Base-by-base conservation (phyloP, 805 yeast species). In the Metschnikowia sp. region DNA sequence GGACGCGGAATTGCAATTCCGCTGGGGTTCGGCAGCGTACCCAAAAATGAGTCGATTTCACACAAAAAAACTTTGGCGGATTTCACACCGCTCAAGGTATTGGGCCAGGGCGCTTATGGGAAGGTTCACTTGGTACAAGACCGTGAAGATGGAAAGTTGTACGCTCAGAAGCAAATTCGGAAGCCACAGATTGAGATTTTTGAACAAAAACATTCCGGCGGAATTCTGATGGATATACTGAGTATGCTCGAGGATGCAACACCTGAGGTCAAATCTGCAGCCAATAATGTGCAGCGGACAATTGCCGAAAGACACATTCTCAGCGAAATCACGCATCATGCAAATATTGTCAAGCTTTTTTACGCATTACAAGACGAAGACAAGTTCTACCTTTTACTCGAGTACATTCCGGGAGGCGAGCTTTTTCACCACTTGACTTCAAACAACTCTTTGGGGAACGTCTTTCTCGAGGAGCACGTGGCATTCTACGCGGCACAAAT, bases 401-500 rank as follows among this genome's bases (percentile, higher is more conserved):
- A 73, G 55, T 73, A 72, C 50, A 60, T 73, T 32, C 72, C 70
- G 32, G 77, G 77, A 7, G 77, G 77, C 3, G 77, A 73, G 57
- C 60, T 73, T 33, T 72, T 72, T 57, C 74, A 69, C 48, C 77
- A 72, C 54, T 61, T 72, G 38, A 52, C 59, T 10, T 39, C 54
- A 54, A 63, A 61, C 58, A 45, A 65, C 64, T 32, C 68, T 61
- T 43, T 64, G 55, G 50, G 68, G 70, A 32, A 75, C 76, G 47
- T 67, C 76, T 42, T 76, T 70, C 47, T 95, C 83, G 67, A 81
- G 76, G 60, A 78, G 50, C 76, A 81, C 33, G 86, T 89, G 2
- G 81, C 90, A 3, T 88, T 82, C 58, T 88, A 88, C 55, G 75
- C 83, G 3, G 96, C 94, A 0, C 94, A 89, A 58, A 83, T 88